Conservation (phyloP, 2,329 filamentous ascomycete genomes). For the Fusarium decemcellulare region DNA sequence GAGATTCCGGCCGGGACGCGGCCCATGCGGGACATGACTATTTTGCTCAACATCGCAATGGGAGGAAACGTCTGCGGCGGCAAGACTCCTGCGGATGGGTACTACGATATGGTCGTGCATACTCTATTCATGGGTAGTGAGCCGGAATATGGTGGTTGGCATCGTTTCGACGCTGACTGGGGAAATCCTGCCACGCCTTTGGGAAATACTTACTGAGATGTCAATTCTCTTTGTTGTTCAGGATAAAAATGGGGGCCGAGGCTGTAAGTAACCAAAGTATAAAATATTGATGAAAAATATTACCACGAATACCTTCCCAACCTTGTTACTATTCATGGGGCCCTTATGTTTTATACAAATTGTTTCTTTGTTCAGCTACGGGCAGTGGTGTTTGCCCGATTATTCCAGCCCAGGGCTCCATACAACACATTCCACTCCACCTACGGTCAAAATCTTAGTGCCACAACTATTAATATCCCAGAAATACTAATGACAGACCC, state of each 20-base stretch:
- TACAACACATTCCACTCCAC: no score
- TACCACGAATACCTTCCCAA: no score
- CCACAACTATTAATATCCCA: no score
- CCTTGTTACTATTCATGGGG: no score
- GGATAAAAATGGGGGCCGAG: no score
- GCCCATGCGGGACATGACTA: conserved; percentile 67
- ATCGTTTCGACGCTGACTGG: conserved; percentile 67
- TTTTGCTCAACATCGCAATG: conserved; percentile 74
- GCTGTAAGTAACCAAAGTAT: no score
- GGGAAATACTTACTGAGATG: conserved; percentile 52
- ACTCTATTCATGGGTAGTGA: conserved; percentile 66
- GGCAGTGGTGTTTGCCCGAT: no score
- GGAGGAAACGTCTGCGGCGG: conserved; percentile 71
- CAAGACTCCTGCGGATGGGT: conserved; percentile 64
- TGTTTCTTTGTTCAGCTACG: no score
- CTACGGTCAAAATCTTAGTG: no score
- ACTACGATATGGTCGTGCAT: conserved; percentile 70
- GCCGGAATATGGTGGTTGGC: conserved; percentile 67
- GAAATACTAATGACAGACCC: no score
- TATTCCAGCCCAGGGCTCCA: no score
- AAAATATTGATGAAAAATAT: background rate
- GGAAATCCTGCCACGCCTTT: conserved; percentile 40
- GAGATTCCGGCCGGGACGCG: conserved; percentile 66
- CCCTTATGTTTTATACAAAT: no score
- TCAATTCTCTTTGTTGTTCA: background rate